Base-by-base conservation (phyloP, 176 grass and related monocot genomes). In the Bromus sterilis region DNA sequence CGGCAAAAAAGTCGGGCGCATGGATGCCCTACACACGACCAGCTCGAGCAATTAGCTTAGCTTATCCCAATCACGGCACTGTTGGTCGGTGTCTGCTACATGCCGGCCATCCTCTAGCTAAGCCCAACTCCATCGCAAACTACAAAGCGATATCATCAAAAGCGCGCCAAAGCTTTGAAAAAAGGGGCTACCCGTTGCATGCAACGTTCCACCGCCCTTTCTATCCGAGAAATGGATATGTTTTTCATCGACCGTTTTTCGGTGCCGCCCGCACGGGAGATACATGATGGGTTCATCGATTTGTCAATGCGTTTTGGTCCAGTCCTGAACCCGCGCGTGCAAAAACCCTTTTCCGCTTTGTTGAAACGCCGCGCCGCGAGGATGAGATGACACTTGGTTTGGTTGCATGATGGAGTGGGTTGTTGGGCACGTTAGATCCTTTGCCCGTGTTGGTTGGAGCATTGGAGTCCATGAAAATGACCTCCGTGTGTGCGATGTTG, bases 11-110 rank as follows among this genome's bases (percentile, higher is more conserved):
- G 36, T 33, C 23, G n/a, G 36, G 53, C 33, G 33, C 72, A 76
- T 72, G 8, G 58, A 56, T 51, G 25, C 30, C 83, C 80, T 76
- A 77, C 61, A 77, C 61, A 81, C 48, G 23, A 48, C 23, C 46
- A 78, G 9, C 75, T 16, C 7, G 7, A 46, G 14, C 68, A n/a
- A n/a, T 73, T 73, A 40, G 71, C 78, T 68, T 55, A 67, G n/a
- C 72, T 86, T 80, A 89, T 74, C 83, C 72, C 87, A 89, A 68
- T 85, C 87, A 82, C 26, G 20, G 43, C 77, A 81, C 74, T 89
- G 44, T 77, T 82, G 83, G 65, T 72, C 42, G 78, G 87, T 81
- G 87, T 81, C 82, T 43, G 77, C 77, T 80, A 11, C 18, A 26
- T 40, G 76, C 46, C 23, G 59, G 49, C 51, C 77, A 69, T 70